Percentiles rank a stretch among this genome's conserved stretches.
Conservation (phyloP, 2,329 filamentous ascomycete species). For the Claviceps pazoutovae region DNA sequence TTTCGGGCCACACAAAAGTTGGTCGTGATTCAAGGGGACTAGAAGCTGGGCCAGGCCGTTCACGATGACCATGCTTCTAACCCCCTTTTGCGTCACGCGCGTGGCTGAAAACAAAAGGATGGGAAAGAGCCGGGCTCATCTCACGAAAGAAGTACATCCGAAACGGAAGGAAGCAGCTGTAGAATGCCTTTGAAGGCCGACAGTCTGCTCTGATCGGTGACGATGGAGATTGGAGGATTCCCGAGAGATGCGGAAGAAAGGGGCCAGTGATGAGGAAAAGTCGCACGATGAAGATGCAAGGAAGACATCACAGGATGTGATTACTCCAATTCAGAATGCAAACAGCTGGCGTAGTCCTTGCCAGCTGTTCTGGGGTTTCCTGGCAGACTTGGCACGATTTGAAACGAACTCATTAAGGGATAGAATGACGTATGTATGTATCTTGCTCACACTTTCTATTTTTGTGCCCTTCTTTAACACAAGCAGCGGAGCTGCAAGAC, state of each 20-base stretch:
- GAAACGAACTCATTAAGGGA: background rate
- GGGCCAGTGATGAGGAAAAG: background rate
- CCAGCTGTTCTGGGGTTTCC: background rate
- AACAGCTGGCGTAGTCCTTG: conserved; percentile 2
- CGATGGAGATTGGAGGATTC: background rate
- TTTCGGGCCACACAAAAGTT: background rate
- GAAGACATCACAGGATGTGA: background rate
- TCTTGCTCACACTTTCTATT: no score
- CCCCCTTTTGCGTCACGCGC: conserved; percentile 5
- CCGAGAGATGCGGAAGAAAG: background rate
- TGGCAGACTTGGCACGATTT: background rate
- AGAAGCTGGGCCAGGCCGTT: background rate
- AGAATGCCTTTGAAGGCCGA: background rate
- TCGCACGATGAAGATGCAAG: background rate
- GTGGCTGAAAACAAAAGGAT: conserved; percentile 3
- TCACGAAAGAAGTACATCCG: conserved; percentile 1
- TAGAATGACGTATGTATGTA: no score
- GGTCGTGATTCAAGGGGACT: conserved; percentile 1
- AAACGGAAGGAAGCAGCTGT: background rate
- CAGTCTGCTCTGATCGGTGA: background rate
- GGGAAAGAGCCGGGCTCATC: conserved; percentile 6
- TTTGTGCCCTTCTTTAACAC: no score
- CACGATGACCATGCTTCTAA: conserved; percentile 2
- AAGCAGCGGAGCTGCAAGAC: no score
- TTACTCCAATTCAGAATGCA: no score